Percentiles rank a stretch among this genome's conserved stretches.
phyloP scores from a whole-genome alignment of 768 basidiomycete genomes.

The Filobasidium floriforme region DNA sequence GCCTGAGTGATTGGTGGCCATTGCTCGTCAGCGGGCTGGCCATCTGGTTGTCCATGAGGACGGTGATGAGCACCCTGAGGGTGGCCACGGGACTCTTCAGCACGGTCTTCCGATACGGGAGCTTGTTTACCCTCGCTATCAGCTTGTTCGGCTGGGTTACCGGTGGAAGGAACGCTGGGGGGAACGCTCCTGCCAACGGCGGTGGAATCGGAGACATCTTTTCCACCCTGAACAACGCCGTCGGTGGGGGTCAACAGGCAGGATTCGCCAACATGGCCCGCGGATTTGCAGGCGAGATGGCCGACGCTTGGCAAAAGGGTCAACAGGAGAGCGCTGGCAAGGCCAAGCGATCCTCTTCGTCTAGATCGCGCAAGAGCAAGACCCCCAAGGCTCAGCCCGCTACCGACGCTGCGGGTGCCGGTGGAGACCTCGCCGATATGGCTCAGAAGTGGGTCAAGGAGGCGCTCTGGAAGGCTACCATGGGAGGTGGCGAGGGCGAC shows the following conservation, averaged over 20 bases:
- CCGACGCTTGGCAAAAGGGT: slow-evolving; percentile 16
- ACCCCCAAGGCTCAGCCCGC: background rate
- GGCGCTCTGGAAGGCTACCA: slow-evolving; percentile 16
- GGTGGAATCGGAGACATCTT: background rate
- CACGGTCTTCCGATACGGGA: slow-evolving; percentile 16
- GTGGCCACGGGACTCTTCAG: slow-evolving; percentile 4
- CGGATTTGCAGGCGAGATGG: slow-evolving; percentile 11
- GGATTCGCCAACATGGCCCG: slow-evolving; percentile 10
- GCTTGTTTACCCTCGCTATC: slow-evolving; percentile 11
- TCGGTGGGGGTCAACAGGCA: background rate
- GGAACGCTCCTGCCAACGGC: background rate
- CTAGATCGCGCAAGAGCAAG: background rate
- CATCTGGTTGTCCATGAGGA: slow-evolving; percentile 12
- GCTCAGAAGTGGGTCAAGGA: slow-evolving; percentile 23
- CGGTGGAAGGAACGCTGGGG: slow-evolving; percentile 3
- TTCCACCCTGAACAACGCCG: background rate
- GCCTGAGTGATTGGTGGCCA: slow-evolving; percentile 9
- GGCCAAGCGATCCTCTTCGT: slow-evolving; percentile 10
- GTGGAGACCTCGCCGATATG: slow-evolving; percentile 14
- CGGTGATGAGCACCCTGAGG: slow-evolving; percentile 15
- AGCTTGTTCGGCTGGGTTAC: slow-evolving; percentile 14
- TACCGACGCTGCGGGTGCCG: background rate
- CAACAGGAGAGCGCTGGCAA: slow-evolving; percentile 12
- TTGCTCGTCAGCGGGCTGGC: slow-evolving; percentile 14
- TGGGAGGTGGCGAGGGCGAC: slow-evolving; percentile 12